phyloP scores from a whole-genome alignment of 495 filamentous ascomycete genomes.

The Podospora pseudopauciseta region DNA sequence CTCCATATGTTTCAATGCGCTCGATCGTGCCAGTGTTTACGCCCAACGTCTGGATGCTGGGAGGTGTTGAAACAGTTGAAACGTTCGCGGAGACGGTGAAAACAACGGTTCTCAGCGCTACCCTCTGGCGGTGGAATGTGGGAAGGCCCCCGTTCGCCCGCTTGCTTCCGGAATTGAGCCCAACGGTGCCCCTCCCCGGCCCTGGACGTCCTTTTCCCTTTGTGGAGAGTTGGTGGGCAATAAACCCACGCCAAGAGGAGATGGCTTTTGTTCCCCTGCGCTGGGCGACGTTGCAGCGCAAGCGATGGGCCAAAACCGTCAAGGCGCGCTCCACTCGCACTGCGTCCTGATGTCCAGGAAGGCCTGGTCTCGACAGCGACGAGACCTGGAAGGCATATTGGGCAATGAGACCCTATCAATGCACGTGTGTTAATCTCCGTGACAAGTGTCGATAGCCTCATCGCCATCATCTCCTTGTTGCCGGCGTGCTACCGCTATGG shows the following conservation, averaged over 20 bases:
- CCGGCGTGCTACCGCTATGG: not conserved
- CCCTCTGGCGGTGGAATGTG: not conserved
- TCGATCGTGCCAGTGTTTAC: not conserved
- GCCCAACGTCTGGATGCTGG: not conserved
- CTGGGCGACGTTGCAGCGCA: conserved; percentile 18
- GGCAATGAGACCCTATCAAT: conserved; percentile 12
- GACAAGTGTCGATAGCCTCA: conserved; percentile 12
- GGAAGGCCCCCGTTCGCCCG: not conserved
- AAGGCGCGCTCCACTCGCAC: conserved; percentile 10
- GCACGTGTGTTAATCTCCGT: conserved; percentile 10
- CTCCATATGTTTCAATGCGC: conserved; percentile 5
- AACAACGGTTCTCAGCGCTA: conserved; percentile 4
- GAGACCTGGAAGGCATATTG: conserved; percentile 5
- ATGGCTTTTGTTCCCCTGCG: conserved; percentile 6
- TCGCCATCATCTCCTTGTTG: conserved; percentile 16
- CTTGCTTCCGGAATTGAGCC: conserved; percentile 14
- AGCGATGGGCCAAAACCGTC: conserved; percentile 14
- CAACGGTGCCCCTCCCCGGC: not conserved
- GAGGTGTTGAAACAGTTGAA: conserved; percentile 14
- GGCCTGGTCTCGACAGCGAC: conserved; percentile 10
- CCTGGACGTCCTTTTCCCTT: conserved; percentile 7
- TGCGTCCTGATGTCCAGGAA: conserved; percentile 12
- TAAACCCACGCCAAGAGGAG: conserved; percentile 7
- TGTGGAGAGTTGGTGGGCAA: conserved; percentile 9
- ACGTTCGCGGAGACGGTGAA: conserved; percentile 15